Evolutionary conservation across 73 alveolate genomes (phyloP).

Genomic region (Paramecium sexaurelia): DNA sequence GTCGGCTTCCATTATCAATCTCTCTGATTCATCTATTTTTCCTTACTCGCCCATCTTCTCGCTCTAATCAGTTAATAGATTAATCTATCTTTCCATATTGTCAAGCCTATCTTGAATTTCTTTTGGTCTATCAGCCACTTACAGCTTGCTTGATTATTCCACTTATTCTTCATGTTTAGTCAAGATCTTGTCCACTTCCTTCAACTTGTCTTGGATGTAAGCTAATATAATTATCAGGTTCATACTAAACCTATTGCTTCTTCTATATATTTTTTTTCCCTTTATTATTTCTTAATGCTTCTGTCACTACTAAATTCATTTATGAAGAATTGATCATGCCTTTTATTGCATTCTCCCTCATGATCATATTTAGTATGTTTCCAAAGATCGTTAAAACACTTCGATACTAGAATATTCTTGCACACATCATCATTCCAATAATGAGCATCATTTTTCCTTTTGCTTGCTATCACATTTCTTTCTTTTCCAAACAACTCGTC

Average conservation of each 20-base stretch:
- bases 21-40: conserved; percentile 38
- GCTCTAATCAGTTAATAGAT: conserved; percentile 47
- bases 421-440: conserved; percentile 60
- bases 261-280: conserved; percentile 50
- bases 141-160: conserved; percentile 27
- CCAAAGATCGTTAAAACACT: conserved; percentile 51
- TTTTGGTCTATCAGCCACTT: conserved; percentile 51
- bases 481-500: conserved; percentile 49
- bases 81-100: conserved; percentile 45
- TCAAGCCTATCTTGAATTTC: conserved; percentile 49
- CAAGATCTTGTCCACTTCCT: conserved; percentile 47
- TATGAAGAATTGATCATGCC: conserved; percentile 43
- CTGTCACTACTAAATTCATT: conserved; percentile 8
- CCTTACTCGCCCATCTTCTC: conserved; percentile 59
- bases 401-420: conserved; percentile 20
- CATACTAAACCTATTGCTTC: conserved; percentile 62
- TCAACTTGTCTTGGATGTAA: conserved; percentile 51
- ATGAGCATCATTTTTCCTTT: conserved; percentile 54
- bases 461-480: not conserved
- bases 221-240: conserved; percentile 18
- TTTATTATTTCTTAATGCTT: not conserved
- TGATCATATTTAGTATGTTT: conserved; percentile 57
- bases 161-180: conserved; percentile 58
- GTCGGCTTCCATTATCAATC: conserved; percentile 10
- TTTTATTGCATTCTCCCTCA: conserved; percentile 41